phyloP scores from a whole-genome alignment of 306 rosid genomes.

The Macrotyloma uniflorum region DNA sequence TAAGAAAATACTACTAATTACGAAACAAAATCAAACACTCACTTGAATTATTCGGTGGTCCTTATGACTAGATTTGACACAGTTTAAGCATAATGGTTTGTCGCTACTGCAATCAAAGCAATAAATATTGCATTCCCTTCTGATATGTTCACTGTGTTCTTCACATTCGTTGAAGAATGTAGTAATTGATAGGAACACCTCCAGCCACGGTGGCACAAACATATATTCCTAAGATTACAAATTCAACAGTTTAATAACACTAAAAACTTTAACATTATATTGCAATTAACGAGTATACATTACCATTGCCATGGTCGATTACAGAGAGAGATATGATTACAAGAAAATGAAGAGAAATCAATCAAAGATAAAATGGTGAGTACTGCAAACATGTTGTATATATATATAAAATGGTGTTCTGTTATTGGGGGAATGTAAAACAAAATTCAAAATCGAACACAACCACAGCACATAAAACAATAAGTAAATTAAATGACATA shows the following conservation, averaged over 20 bases:
- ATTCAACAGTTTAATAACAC: background rate
- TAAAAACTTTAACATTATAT: background rate
- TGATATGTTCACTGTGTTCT: slow-evolving; percentile 30
- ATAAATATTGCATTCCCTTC: slow-evolving; percentile 58
- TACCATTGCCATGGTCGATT: slow-evolving; percentile 36
- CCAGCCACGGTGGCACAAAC: slow-evolving; percentile 55
- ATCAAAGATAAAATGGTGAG: background rate
- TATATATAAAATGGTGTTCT: background rate
- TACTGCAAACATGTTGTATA: background rate
- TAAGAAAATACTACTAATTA: background rate
- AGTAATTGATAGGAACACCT: slow-evolving; percentile 35
- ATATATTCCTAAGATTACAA: slow-evolving; percentile 27
- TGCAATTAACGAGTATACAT: slow-evolving; percentile 12
- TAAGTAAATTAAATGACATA: background rate
- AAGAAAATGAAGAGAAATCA: background rate
- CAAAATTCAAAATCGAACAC: too few relatives aligned
- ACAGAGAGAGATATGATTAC: too few relatives aligned
- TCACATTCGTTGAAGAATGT: slow-evolving; percentile 47
- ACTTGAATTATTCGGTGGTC: slow-evolving; percentile 61
- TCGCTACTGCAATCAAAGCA: slow-evolving; percentile 51
- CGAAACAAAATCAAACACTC: background rate
- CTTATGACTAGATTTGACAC: slow-evolving; percentile 46
- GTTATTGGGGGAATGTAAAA: too few relatives aligned
- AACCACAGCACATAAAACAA: too few relatives aligned
- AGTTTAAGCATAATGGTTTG: slow-evolving; percentile 44